Evolutionary conservation across 108 stramenopile genomes (phyloP), one percentile per base, ranked within the genome.

Genomic region (Chaetoceros muelleri): DNA sequence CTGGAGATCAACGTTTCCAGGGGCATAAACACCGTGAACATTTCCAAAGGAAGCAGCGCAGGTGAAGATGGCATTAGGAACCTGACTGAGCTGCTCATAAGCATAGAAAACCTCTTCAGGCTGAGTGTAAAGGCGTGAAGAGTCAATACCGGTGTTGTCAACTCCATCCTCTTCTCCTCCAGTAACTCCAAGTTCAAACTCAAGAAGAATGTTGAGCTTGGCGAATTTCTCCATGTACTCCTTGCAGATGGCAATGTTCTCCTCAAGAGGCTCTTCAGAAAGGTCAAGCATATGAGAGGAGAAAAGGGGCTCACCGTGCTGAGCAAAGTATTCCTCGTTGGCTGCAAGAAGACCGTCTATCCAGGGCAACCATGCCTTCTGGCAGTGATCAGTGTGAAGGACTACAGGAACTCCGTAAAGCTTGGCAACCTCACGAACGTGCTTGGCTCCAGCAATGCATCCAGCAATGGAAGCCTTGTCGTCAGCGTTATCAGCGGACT

Each of bases 131-230:
- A 97, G 80, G 59, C 86, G 85, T 46, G 68, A 75, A n/a, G 85
- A 76, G 70, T 95, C 94, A 45, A 90, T 69, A 63, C 90, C 93
- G 51, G 66, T 70, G 85, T 95, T 97, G 65, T 95, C 91, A 58
- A 96, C 96, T 62, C 96, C 96, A 73, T 94, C 96, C 64, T 95
- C 96, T 67, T 97, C 96, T 58, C 96, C 96, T 66, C 96, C 96
- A 8, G 96, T 95, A 46, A 97, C 88, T 53, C 96, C 96, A 57
- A 97, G 85, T 76, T 97, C 96, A 73, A 97, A 90, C 71, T 97
- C 96, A 52, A 97, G 84, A 52, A 93, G 79, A 69, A 94, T 90
- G 55, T 90, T 74, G 29, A 88, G 26, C 74, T 88, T 83, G 61
- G 85, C 82, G 67, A 89, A 80, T 55, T 77, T 81, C 74, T 89